Evolutionary conservation across 140 eudicot species (phyloP), one percentile per base, ranked within the genome.

Genomic region (Flaveria floridana): DNA sequence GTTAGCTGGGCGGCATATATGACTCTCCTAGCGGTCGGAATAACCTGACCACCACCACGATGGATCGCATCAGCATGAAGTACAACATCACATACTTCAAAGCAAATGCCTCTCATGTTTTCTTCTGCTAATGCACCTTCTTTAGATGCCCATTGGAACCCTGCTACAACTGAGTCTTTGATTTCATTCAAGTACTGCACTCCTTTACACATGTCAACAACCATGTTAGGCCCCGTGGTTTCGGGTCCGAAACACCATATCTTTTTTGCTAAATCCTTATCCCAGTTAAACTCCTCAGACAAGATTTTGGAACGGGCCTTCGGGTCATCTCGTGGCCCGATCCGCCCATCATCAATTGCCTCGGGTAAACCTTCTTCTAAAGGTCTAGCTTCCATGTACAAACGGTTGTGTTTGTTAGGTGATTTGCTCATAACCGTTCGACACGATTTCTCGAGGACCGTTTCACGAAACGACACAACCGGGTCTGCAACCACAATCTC

Each of bases 391-490:
- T 86, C 90, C 87, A 86, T 83, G 82, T 86, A 86, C 46, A 86
- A 75, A 50, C 90, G 85, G 23, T 86, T 86, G 82, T 86, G 90
- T 80, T 86, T 86, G 84, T 86, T 86, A 9, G 90, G 90, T 0
- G 90, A 83, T 76, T 83, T 86, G 86, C 90, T 86, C 90, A 86
- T 83, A 48, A 86, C 88, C 3, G 85, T 86, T 6, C 88, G 82
- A 42, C 71, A 75, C 0, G 91, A 84, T 63, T 84, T 86, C 75
- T 86, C 91, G 2, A 86, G 81, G 14, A 86, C 91, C 0, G 91
- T 86, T 83, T 86, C 91, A 66, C 91, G 91, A 83, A 87, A 87
- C 44, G 91, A 84, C 48, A 87, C 91, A 0, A 87, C 88, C 0
- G 87, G 91, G 21, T 87, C 91, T 0, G 91, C 83, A 18, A 79